Base-by-base conservation (phyloP, 495 filamentous ascomycete genomes). In the Haplographium delicatum region DNA sequence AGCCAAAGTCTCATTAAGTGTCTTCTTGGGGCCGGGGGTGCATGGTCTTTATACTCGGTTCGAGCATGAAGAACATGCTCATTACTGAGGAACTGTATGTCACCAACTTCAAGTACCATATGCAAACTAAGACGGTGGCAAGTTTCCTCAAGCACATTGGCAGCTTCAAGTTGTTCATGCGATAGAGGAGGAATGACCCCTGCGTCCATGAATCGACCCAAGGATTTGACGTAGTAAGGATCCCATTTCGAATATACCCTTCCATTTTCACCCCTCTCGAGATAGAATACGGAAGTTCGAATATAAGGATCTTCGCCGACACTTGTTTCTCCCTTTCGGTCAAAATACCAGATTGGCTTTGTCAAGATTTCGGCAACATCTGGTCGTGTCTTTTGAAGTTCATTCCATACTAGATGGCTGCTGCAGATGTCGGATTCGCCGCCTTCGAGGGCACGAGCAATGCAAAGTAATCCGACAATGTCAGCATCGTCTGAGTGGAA, bases 1-100 rank as follows among this genome's bases (percentile, higher is more conserved):
- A 95, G 66, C 89, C 89, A 95, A 44, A 94, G 64, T 19, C 89
- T 72, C 79, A 96, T 85, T n/a, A 96, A 67, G 65, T 90, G 86
- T 38, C 86, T 69, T 10, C 84, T 69, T 0, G 84, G 82, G 48
- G 71, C 56, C 35, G 83, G 71, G 0, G 80, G 79, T 11, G 83
- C 71, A 57, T 80, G 78, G 61, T 91, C 86, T 60, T 28, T 43
- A 28, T 87, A 89, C 23, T 70, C 78, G 0, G 85, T 89, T 20
- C 85, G 64, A 2, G 85, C 81, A 57, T 89, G 85, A 46, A 89
- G 59, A 24, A 87, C 70, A 48, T 89, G 85, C 28, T 72, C 71
- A 58, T 88, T 88, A 23, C 76, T 72, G 44, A 89, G 53, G 63
- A 89, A 86, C 23, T 44, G 42, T 3, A 44, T 85, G 61, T 91